phyloP scores from a whole-genome alignment of 2,329 filamentous ascomycete species.

The Chaetomium sp. region DNA sequence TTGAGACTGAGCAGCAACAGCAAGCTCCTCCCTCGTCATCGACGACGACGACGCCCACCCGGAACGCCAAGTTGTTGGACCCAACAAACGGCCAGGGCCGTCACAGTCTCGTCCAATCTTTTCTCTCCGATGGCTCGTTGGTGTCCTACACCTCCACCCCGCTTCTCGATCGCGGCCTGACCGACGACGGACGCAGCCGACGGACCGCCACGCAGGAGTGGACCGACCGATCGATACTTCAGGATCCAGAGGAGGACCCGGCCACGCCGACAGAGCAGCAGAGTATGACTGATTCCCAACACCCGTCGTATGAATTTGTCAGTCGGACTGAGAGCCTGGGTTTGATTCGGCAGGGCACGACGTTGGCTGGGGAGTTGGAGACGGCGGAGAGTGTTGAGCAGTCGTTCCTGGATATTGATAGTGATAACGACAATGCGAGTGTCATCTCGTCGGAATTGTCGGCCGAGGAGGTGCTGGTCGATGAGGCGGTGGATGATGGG shows the following conservation, averaged over 20 bases:
- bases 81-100: constrained; percentile 8
- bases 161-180: constrained; percentile 61
- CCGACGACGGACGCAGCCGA: constrained; percentile 43
- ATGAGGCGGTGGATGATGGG: constrained; percentile 24
- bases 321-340: constrained; percentile 48
- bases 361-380: constrained; percentile 23
- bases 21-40: constrained; percentile 27
- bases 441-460: constrained; percentile 61
- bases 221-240: constrained; percentile 50
- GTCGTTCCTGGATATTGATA: constrained; percentile 43
- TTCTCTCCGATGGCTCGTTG: constrained; percentile 56
- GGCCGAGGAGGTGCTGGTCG: constrained; percentile 37
- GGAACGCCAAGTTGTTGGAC: constrained; percentile 17
- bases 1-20: constrained; percentile 40
- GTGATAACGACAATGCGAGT: constrained; percentile 39
- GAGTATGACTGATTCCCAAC: constrained; percentile 25
- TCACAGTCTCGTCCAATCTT: constrained; percentile 38
- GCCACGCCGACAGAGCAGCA: constrained; percentile 18
- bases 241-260: constrained; percentile 37
- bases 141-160: constrained; percentile 74
- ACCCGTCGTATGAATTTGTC: constrained; percentile 49
- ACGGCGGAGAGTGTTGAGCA: constrained; percentile 28
- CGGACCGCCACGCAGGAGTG: constrained; percentile 39
- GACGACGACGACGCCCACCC: constrained; percentile 18
- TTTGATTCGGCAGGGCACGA: constrained; percentile 33